phyloP scores from a whole-genome alignment of 495 filamentous ascomycete genomes.

The Aspergillus saccharolyticus region DNA sequence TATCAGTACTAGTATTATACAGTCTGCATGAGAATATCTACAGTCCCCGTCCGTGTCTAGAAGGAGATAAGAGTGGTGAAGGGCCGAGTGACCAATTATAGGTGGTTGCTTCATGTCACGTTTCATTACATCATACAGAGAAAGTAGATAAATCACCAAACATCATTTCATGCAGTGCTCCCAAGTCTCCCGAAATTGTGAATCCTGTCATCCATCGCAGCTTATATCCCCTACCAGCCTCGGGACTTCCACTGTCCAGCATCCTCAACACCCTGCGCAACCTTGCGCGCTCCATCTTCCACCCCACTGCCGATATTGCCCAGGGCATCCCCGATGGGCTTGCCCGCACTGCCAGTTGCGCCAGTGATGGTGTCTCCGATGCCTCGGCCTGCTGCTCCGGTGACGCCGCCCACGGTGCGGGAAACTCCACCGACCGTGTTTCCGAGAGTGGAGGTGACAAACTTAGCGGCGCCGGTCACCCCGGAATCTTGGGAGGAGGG shows the following conservation, averaged over 20 bases:
- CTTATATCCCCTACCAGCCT: neutral
- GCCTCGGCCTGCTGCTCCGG: conserved; percentile 61
- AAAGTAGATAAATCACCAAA: neutral
- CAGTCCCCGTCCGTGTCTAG: too few species aligned
- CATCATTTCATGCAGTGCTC: neutral
- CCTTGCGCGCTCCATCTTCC: conserved; percentile 50
- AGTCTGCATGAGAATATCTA: too few species aligned
- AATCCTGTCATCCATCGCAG: neutral
- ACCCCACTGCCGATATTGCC: conserved; percentile 55
- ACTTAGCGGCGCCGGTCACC: conserved; percentile 39
- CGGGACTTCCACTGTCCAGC: conserved; percentile 59
- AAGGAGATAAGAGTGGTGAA: too few species aligned
- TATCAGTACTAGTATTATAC: too few species aligned
- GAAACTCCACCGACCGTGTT: conserved; percentile 59
- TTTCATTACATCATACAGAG: too few species aligned
- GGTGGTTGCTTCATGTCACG: too few species aligned
- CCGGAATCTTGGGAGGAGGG: conserved; percentile 29
- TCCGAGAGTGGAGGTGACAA: conserved; percentile 50
- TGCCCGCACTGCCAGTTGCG: conserved; percentile 58
- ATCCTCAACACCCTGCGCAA: conserved; percentile 62
- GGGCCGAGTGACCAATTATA: too few species aligned
- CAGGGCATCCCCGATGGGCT: conserved; percentile 62
- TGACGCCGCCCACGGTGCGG: conserved; percentile 63
- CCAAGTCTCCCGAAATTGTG: too few species aligned
- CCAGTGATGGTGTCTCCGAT: conserved; percentile 59